Evolutionary conservation across 2,329 filamentous ascomycete species (phyloP).

Genomic region (Aspergillus novoparasiticus): DNA sequence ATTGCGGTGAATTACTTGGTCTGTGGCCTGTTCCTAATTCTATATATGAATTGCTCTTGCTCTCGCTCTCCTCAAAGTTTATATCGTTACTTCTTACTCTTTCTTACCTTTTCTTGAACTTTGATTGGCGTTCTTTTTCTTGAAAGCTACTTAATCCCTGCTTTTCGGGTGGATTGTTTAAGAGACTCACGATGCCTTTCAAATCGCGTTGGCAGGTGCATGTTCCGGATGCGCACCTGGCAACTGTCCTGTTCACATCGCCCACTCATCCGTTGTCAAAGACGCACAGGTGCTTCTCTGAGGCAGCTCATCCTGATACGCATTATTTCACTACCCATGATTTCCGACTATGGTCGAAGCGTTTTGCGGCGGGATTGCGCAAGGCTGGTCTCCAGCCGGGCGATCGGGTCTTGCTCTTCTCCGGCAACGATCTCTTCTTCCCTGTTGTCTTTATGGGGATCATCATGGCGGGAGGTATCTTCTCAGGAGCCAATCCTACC

Average conservation of each 20-base stretch:
- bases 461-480: conserved; percentile 76
- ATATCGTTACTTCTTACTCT: not conserved
- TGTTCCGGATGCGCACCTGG: conserved; percentile 47
- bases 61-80: not conserved
- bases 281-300: conserved; percentile 57
- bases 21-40: not conserved
- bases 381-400: conserved; percentile 66
- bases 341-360: conserved; percentile 71
- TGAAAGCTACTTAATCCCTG: not conserved
- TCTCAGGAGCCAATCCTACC: conserved; percentile 73
- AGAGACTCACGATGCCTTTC: conserved; percentile 49
- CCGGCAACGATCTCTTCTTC: conserved; percentile 73
- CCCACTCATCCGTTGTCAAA: conserved; percentile 50
- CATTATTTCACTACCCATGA: conserved; percentile 65
- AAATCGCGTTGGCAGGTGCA: conserved; percentile 53
- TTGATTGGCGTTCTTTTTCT: not conserved
- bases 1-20: not conserved
- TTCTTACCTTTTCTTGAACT: not conserved
- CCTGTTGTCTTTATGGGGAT: conserved; percentile 71
- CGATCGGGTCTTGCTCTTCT: conserved; percentile 73
- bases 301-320: conserved; percentile 67
- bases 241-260: conserved; percentile 52
- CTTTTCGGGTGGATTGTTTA: not conserved
- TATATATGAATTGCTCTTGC: not conserved
- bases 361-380: conserved; percentile 68